Conservation (phyloP, 2,329 filamentous ascomycete genomes). For the Didymella pomorum region DNA sequence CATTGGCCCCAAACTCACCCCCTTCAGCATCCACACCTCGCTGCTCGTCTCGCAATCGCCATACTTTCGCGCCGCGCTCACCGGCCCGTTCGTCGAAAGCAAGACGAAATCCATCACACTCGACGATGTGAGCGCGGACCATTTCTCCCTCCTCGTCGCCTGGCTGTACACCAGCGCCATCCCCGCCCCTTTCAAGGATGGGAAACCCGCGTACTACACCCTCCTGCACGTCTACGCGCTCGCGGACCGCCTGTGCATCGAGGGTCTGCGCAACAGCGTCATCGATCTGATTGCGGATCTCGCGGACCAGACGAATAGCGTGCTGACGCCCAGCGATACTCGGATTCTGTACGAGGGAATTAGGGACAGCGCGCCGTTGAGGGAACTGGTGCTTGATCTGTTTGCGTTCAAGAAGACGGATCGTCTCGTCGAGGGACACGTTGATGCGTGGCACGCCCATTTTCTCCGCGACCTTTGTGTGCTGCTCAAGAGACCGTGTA, state of each 20-base stretch:
- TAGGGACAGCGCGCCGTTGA: slow-evolving; percentile 50
- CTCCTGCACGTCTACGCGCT: slow-evolving; percentile 58
- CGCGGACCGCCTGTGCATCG: slow-evolving; percentile 57
- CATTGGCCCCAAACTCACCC: slow-evolving; percentile 52
- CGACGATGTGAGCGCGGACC: slow-evolving; percentile 54
- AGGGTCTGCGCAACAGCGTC: slow-evolving; percentile 56
- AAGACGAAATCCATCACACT: slow-evolving; percentile 53
- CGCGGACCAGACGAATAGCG: slow-evolving; percentile 58
- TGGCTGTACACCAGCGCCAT: slow-evolving; percentile 60
- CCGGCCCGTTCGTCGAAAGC: slow-evolving; percentile 57
- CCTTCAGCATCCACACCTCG: slow-evolving; percentile 58
- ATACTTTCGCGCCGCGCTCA: slow-evolving; percentile 61
- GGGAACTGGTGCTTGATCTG: slow-evolving; percentile 57
- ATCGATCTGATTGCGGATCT: slow-evolving; percentile 55
- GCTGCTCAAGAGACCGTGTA: slow-evolving; percentile 56
- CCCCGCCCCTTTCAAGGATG: slow-evolving; percentile 54
- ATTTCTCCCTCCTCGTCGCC: slow-evolving; percentile 60
- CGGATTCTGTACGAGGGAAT: slow-evolving; percentile 58
- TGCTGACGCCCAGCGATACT: slow-evolving; percentile 59
- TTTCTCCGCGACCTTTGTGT: slow-evolving; percentile 59
- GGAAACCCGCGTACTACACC: slow-evolving; percentile 60
- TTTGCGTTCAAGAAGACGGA: slow-evolving; percentile 64
- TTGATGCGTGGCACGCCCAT: slow-evolving; percentile 57
- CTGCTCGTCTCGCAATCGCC: slow-evolving; percentile 57
- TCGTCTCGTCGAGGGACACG: slow-evolving; percentile 56